Evolutionary conservation across 2,329 filamentous ascomycete species (phyloP).

Genomic region (Stemphylium beticola): DNA sequence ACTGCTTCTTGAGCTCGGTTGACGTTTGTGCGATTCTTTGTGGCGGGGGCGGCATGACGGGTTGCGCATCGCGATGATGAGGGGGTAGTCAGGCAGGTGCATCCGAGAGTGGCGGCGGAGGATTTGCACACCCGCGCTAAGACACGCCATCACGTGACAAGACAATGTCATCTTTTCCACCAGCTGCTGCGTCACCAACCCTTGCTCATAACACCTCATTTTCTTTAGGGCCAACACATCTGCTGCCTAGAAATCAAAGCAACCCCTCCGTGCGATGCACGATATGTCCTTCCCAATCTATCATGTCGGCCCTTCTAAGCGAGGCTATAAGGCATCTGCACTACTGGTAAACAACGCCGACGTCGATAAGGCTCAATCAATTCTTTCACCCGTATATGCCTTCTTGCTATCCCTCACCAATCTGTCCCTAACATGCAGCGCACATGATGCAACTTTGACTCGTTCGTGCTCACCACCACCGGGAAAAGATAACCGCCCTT

Average conservation of each 20-base stretch:
- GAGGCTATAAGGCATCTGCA: background rate
- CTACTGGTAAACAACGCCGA: background rate
- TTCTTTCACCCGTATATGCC: background rate
- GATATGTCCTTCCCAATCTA: too few relatives aligned
- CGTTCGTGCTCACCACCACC: background rate
- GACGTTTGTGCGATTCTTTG: conserved; percentile 42
- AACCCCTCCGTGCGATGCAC: too few relatives aligned
- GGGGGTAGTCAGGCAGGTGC: background rate
- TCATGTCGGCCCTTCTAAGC: background rate
- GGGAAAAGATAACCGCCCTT: conserved; percentile 10
- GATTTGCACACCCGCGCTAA: conserved; percentile 13
- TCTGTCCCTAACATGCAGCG: background rate
- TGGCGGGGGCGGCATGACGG: conserved; percentile 33
- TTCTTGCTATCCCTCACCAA: too few relatives aligned
- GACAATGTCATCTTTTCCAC: background rate
- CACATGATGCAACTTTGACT: background rate
- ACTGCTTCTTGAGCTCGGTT: conserved; percentile 42
- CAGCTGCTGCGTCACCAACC: background rate
- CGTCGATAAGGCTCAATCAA: background rate
- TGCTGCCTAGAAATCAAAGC: background rate
- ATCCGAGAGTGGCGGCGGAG: conserved; percentile 5
- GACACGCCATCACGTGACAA: conserved; percentile 11
- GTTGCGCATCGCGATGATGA: conserved; percentile 10
- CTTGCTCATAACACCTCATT: background rate
- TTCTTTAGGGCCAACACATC: background rate